These are phyloP conservation scores for Tetrapyrgos nigripes DNA, from an alignment of 1,284 basidiomycete species.

Conservation along the genomic window DNA sequence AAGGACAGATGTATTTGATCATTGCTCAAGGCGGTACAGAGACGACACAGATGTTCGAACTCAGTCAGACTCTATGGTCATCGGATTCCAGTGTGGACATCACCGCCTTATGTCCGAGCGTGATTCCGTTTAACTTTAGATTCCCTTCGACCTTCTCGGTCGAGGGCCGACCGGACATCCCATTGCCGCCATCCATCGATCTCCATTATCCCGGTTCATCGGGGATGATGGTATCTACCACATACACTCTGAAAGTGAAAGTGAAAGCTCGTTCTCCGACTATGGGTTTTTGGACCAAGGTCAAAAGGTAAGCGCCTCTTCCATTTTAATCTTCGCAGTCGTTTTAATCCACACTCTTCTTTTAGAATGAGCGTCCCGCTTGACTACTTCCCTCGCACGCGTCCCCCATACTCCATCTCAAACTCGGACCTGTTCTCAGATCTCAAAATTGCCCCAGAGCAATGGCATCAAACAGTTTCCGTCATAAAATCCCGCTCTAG, in stretches of 20 bases:
- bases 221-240: constrained; percentile 38
- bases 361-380: constrained; percentile 41
- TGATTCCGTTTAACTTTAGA: constrained; percentile 52
- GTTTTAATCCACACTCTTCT: constrained; percentile 9
- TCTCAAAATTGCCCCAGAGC: constrained; percentile 62
- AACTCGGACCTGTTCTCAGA: constrained; percentile 50
- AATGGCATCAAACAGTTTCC: constrained; percentile 62
- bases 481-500: constrained; percentile 42
- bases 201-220: constrained; percentile 40
- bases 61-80: constrained; percentile 49
- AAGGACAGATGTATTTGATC: constrained; percentile 53
- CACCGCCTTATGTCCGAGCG: constrained; percentile 43
- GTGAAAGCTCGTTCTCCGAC: constrained; percentile 36
- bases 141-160: constrained; percentile 56
- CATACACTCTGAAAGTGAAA: constrained; percentile 52
- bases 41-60: constrained; percentile 38
- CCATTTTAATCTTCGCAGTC: background rate
- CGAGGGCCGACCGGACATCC: constrained; percentile 26
- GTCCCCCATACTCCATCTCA: constrained; percentile 54
- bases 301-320: constrained; percentile 40
- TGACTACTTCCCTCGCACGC: constrained; percentile 59
- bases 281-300: constrained; percentile 43
- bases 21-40: constrained; percentile 46
- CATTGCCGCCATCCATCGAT: constrained; percentile 61
- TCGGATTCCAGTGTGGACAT: constrained; percentile 25